A percentile compares a stretch with the other conserved stretches of the same genome.
Evolutionary conservation across 2,329 filamentous ascomycete species (phyloP).

Genomic region (Fusarium nelsonii): DNA sequence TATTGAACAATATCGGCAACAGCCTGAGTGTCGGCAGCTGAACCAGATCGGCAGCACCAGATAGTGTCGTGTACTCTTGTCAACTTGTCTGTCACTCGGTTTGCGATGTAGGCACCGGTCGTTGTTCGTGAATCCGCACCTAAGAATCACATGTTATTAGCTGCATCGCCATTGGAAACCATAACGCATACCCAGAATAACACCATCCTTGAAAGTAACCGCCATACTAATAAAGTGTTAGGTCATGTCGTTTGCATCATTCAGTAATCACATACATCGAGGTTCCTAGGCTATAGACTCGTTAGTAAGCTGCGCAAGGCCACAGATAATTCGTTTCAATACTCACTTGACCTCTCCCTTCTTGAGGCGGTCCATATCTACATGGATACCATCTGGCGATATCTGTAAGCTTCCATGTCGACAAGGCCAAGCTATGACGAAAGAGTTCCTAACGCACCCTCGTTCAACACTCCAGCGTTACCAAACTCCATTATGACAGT

Average conservation of each 20-base stretch:
- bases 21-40: slow-evolving; percentile 96
- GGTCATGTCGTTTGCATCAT: slow-evolving; percentile 41
- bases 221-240: slow-evolving; percentile 78
- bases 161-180: neutral
- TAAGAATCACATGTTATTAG: slow-evolving; percentile 48
- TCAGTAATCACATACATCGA: slow-evolving; percentile 79
- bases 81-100: slow-evolving; percentile 99
- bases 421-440: slow-evolving; percentile 38
- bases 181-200: slow-evolving; percentile 79
- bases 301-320: slow-evolving; percentile 40
- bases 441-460: slow-evolving; percentile 62
- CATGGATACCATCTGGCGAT: slow-evolving; percentile 91
- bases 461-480: slow-evolving; percentile 71
- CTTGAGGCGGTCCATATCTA: slow-evolving; percentile 99
- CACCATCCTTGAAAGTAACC: slow-evolving; percentile 98
- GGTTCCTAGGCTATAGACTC: slow-evolving; percentile 82
- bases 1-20: slow-evolving; percentile 99
- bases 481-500: slow-evolving; percentile 70
- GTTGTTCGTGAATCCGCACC: slow-evolving; percentile 97
- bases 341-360: slow-evolving; percentile 98
- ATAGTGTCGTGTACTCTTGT: slow-evolving; percentile 99
- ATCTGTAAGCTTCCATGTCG: slow-evolving; percentile 42
- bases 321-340: neutral
- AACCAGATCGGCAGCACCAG: slow-evolving; percentile 99
- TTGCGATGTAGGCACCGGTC: slow-evolving; percentile 97